Conservation (phyloP, 371 early-diverging fungal genomes). For the Mucor piriformis region DNA sequence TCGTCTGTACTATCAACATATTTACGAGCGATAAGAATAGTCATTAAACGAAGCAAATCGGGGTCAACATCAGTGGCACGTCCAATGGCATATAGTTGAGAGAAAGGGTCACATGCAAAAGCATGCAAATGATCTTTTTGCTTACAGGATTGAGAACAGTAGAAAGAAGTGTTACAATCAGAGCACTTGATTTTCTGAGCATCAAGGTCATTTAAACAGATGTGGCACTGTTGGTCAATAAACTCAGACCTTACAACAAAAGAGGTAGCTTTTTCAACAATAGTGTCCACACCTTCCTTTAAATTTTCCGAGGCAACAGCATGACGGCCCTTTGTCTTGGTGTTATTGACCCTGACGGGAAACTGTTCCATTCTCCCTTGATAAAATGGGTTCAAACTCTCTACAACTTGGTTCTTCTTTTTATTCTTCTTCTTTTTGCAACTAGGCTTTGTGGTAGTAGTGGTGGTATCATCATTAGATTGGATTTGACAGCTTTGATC, state of each 20-base stretch:
- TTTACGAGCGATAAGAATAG: slow-evolving; percentile 50
- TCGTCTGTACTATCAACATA: slow-evolving; percentile 27
- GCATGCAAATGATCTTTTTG: slow-evolving; percentile 50
- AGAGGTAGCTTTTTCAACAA: slow-evolving; percentile 58
- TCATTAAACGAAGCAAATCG: slow-evolving; percentile 58
- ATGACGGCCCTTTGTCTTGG: slow-evolving; percentile 65
- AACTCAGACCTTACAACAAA: slow-evolving; percentile 62
- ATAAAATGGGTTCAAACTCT: slow-evolving; percentile 23
- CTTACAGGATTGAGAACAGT: slow-evolving; percentile 65
- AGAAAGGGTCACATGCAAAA: slow-evolving; percentile 54
- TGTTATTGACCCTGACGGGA: slow-evolving; percentile 38
- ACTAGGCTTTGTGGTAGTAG: background rate
- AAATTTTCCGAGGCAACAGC: slow-evolving; percentile 57
- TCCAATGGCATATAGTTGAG: slow-evolving; percentile 51
- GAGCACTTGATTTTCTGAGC: slow-evolving; percentile 45
- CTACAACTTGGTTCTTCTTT: background rate
- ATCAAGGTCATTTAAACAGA: slow-evolving; percentile 51
- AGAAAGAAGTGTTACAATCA: slow-evolving; percentile 57
- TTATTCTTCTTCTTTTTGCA: slow-evolving; percentile 15
- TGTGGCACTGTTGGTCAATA: slow-evolving; percentile 61
- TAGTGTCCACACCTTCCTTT: slow-evolving; percentile 54
- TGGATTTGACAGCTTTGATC: slow-evolving; percentile 2
- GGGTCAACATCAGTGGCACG: slow-evolving; percentile 53
- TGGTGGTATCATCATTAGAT: background rate
- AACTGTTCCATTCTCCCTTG: slow-evolving; percentile 22